Evolutionary conservation across 371 early-diverging fungal species (phyloP).

Genomic region (Mucor lusitanicus): DNA sequence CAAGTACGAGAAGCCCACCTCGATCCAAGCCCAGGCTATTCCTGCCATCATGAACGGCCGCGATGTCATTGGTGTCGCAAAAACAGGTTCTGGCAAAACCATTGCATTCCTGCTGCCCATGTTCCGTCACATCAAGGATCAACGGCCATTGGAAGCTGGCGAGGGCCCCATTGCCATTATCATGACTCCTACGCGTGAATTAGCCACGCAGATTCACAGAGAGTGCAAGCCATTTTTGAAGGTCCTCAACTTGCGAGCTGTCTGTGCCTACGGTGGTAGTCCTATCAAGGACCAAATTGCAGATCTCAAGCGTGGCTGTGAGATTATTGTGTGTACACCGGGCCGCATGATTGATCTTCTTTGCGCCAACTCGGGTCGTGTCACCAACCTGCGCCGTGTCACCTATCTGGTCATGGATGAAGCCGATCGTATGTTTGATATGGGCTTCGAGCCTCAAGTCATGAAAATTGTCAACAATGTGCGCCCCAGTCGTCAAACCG

Average conservation of each 20-base stretch:
- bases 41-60: slow-evolving; percentile 98
- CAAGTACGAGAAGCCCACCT: slow-evolving; percentile 87
- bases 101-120: slow-evolving; percentile 96
- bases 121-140: slow-evolving; percentile 97
- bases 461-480: slow-evolving; percentile 96
- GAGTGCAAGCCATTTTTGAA: slow-evolving; percentile 91
- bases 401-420: slow-evolving; percentile 99
- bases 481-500: slow-evolving; percentile 91
- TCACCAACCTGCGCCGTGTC: slow-evolving; percentile 91
- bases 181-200: slow-evolving; percentile 99
- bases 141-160: slow-evolving; percentile 77
- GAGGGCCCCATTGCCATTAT: slow-evolving; percentile 97
- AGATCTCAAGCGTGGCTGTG: slow-evolving; percentile 96
- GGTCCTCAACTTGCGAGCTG: slow-evolving; percentile 76
- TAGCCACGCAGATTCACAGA: slow-evolving; percentile 97
- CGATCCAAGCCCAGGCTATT: slow-evolving; percentile 97
- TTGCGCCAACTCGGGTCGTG: slow-evolving; percentile 94
- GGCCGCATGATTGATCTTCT: slow-evolving; percentile 99
- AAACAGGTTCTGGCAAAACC: slow-evolving; percentile 99
- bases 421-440: slow-evolving; percentile 97
- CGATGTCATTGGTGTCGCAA: slow-evolving; percentile 99
- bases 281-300: slow-evolving; percentile 98
- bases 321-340: slow-evolving; percentile 99
- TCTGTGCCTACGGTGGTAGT: slow-evolving; percentile 98
- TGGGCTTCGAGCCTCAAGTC: slow-evolving; percentile 99